Evolutionary conservation across 106 monocot genomes (phyloP).

Genomic region (Triglochin maritima): DNA sequence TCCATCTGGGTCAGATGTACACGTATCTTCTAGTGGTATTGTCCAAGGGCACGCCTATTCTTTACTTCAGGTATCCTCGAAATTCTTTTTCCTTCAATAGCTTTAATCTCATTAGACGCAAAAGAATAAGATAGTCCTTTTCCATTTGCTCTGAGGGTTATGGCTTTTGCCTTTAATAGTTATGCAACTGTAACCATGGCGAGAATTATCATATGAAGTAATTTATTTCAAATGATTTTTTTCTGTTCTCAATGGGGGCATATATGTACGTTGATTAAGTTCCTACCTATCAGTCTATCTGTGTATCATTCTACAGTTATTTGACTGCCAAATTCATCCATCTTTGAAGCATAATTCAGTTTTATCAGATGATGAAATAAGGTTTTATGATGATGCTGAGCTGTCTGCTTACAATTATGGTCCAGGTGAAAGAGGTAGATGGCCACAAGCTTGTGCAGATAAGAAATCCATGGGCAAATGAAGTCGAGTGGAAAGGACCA

Average conservation of each 20-base stretch:
- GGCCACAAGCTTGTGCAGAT: constrained; percentile 97
- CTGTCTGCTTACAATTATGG: background rate
- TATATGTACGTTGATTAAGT: no score
- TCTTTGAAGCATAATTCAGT: no score
- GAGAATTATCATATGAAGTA: no score
- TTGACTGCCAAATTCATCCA: no score
- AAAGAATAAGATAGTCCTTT: no score
- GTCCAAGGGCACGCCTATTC: constrained; percentile 99
- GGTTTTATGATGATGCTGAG: no score
- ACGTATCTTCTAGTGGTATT: constrained; percentile 91
- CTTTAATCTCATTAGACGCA: background rate
- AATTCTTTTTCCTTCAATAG: background rate
- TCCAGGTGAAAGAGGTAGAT: constrained; percentile 87
- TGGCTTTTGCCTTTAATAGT: background rate
- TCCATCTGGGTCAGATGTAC: constrained; percentile 93
- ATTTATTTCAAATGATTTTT: no score
- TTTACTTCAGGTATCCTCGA: constrained; percentile 57
- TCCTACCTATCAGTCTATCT: no score
- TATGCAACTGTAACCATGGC: background rate
- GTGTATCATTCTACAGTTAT: no score
- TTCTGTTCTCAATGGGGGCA: no score
- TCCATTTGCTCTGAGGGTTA: no score
- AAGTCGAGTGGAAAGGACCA: constrained; percentile 99
- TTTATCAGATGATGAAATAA: no score
- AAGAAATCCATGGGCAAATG: constrained; percentile 98